Base-by-base conservation (phyloP, 73 alveolate genomes). In the Breviolum minutum region DNA sequence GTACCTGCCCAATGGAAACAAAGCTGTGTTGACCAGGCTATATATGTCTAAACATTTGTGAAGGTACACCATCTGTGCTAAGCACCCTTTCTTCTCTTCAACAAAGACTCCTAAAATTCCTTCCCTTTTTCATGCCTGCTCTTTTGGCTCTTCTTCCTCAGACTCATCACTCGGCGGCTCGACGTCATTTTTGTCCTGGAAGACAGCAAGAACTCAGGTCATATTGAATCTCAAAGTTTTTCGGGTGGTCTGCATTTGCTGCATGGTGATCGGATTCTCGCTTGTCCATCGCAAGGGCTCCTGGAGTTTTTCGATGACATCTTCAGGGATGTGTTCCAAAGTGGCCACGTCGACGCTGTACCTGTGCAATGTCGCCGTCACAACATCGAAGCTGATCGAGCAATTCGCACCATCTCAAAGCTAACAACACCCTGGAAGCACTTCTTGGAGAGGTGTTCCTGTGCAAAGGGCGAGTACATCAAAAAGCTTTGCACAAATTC, bases 371-470 rank as follows among this genome's bases (percentile, higher is more conserved):
- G 87, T 40, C 54, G 87, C 87, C 24, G 19, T 69, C 77, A 69
- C 77, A 69, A 20, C 24, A 27, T 20, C 40, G 48, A 24, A 32
- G 16, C 5, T 24, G 83, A 19, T 13, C n/a, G n/a, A 32, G 14
- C 16, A 68, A 14, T 24, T 24, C 40, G 83, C 32, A 19, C n/a
- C n/a, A n/a, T n/a, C n/a, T n/a, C n/a, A 32, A 7, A 8, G 13
- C 89, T 40, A 32, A 14, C 70, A 12, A 83, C 30, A 24, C 63
- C 8, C 6, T 54, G 24, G 81, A 80, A 24, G 70, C 98, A 76
- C 98, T 92, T 92, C 81, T 76, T 92, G 98, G 98, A 80, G 54
- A 92, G 98, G 66, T 92, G 98, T 32, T 64, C 98, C 98, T 92
- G 87, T 40, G 54, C 54, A 40, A 40, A 40, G 54, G 54, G 54